These are phyloP conservation scores for Botryotinia globosa DNA, from an alignment of 2,329 filamentous ascomycete genomes.

Conservation along the genomic window DNA sequence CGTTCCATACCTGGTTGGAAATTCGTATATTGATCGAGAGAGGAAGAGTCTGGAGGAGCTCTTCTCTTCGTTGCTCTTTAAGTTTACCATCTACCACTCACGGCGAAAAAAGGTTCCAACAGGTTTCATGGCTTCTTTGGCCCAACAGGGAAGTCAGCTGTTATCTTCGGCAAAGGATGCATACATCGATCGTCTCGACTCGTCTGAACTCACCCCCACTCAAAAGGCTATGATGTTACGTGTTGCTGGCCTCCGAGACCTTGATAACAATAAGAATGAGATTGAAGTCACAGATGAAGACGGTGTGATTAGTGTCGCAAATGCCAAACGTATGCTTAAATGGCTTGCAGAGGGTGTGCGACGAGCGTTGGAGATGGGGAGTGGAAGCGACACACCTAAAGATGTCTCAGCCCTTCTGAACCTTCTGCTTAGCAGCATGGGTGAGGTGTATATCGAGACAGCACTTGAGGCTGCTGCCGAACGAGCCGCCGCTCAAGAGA, in stretches of 20 bases:
- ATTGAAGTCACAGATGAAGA: slow-evolving; percentile 91
- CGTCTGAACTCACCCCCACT: slow-evolving; percentile 80
- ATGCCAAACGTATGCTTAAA: slow-evolving; percentile 95
- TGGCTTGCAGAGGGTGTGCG: slow-evolving; percentile 96
- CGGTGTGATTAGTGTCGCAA: slow-evolving; percentile 75
- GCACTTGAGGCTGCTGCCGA: slow-evolving; percentile 69
- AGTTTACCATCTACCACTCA: slow-evolving; percentile 93
- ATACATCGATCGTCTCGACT: slow-evolving; percentile 85
- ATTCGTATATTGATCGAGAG: slow-evolving; percentile 69
- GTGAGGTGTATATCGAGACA: slow-evolving; percentile 73
- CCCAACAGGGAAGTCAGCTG: slow-evolving; percentile 85
- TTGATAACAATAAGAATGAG: slow-evolving; percentile 75
- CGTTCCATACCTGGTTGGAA: slow-evolving; percentile 65
- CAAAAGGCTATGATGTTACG: slow-evolving; percentile 89
- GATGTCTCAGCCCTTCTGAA: slow-evolving; percentile 84
- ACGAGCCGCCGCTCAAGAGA: slow-evolving; percentile 72
- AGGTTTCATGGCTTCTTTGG: slow-evolving; percentile 88
- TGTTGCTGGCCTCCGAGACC: slow-evolving; percentile 77
- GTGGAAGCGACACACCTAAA: slow-evolving; percentile 84
- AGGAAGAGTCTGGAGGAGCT: slow-evolving; percentile 71
- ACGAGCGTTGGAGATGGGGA: slow-evolving; percentile 84
- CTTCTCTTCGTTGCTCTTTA: slow-evolving; percentile 90
- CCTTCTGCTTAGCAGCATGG: slow-evolving; percentile 82
- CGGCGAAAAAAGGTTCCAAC: slow-evolving; percentile 82
- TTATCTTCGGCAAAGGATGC: slow-evolving; percentile 85